Evolutionary conservation across 1,139 yeast species (phyloP).

Genomic region (Saccharomycopsis hybrid): DNA sequence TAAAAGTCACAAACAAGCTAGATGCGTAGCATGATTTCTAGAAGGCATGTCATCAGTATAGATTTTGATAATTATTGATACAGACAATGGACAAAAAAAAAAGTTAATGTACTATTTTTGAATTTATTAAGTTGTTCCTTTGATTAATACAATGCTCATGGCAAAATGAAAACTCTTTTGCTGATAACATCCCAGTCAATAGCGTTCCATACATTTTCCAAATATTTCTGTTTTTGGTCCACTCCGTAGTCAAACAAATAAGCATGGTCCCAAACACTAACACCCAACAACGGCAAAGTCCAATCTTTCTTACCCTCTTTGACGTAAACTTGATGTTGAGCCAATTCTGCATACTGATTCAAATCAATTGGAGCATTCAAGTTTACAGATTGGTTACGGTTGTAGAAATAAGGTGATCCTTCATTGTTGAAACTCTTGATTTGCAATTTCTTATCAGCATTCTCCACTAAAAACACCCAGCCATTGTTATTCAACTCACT

Average conservation of each 20-base stretch:
- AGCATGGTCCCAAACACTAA: slow-evolving; percentile 86
- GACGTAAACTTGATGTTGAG: slow-evolving; percentile 36
- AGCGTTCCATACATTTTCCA: slow-evolving; percentile 70
- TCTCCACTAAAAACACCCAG: slow-evolving; percentile 84
- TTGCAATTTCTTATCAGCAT: slow-evolving; percentile 56
- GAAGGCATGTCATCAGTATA: too few relatives aligned
- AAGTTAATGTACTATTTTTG: too few relatives aligned
- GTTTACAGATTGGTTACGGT: slow-evolving; percentile 70
- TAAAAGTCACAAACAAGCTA: too few relatives aligned
- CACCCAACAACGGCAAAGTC: slow-evolving; percentile 70
- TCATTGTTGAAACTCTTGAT: slow-evolving; percentile 69
- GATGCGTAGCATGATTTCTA: too few relatives aligned
- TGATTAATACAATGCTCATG: neutral
- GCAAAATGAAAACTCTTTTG: slow-evolving; percentile 39
- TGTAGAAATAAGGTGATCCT: slow-evolving; percentile 83
- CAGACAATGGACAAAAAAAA: too few relatives aligned
- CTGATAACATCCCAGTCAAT: slow-evolving; percentile 86
- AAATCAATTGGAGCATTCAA: slow-evolving; percentile 65
- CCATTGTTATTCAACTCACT: slow-evolving; percentile 43
- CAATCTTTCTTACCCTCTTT: slow-evolving; percentile 47
- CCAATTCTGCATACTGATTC: slow-evolving; percentile 42
- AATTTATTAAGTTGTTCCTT: too few relatives aligned
- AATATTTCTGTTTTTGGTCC: slow-evolving; percentile 52
- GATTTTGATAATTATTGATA: too few relatives aligned
- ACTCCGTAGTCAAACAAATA: slow-evolving; percentile 80